phyloP scores from a whole-genome alignment of 495 filamentous ascomycete species.

The Penicillium flavigenum region DNA sequence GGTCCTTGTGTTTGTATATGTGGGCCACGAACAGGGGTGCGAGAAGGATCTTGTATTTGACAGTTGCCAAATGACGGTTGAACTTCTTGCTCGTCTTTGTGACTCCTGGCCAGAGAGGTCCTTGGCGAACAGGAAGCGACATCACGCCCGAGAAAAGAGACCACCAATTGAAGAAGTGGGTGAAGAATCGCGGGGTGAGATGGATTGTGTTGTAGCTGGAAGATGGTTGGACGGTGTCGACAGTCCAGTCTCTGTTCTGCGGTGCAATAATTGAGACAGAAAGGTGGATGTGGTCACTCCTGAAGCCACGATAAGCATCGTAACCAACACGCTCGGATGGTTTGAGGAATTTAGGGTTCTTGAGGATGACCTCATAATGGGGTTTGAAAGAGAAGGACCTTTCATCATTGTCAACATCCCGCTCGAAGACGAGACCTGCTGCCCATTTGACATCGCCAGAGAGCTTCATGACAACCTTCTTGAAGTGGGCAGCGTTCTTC shows the following conservation, averaged over 20 bases:
- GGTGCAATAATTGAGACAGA: constrained; percentile 88
- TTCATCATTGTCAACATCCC: constrained; percentile 60
- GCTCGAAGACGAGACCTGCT: constrained; percentile 88
- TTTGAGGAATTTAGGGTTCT: constrained; percentile 70
- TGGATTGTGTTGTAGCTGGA: constrained; percentile 94
- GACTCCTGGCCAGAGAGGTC: constrained; percentile 80
- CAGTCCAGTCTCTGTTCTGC: constrained; percentile 69
- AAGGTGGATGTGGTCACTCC: constrained; percentile 93
- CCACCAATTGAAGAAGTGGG: constrained; percentile 98
- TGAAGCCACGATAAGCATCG: constrained; percentile 90
- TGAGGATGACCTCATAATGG: constrained; percentile 88
- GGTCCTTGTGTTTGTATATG: constrained; percentile 97
- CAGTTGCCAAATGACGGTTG: constrained; percentile 89
- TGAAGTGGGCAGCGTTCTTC: constrained; percentile 78
- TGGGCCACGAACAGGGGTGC: constrained; percentile 93
- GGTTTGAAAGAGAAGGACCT: constrained; percentile 85
- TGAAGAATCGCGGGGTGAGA: constrained; percentile 91
- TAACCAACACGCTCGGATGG: constrained; percentile 56
- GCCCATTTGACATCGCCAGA: constrained; percentile 91
- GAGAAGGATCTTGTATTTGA: constrained; percentile 93
- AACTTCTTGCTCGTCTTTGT: constrained; percentile 99
- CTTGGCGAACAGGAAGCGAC: constrained; percentile 92
- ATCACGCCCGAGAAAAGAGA: constrained; percentile 91
- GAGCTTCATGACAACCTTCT: constrained; percentile 97
- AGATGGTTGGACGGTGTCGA: constrained; percentile 67